Evolutionary conservation across 140 eudicot species (phyloP).

Genomic region (Ambrosia hybrid): DNA sequence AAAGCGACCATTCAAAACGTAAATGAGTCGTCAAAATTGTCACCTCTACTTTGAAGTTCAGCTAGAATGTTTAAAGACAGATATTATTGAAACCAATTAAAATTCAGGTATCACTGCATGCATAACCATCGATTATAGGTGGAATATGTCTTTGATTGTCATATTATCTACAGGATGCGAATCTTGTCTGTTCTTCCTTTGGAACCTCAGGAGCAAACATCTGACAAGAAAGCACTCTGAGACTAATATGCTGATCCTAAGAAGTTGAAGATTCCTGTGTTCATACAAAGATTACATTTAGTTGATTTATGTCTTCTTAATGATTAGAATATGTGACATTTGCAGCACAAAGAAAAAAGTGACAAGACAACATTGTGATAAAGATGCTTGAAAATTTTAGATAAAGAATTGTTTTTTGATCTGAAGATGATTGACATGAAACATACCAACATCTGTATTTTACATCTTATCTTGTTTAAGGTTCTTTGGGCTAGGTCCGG

Average conservation of each 20-base stretch:
- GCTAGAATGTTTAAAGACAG: background rate
- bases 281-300: conserved; percentile 23
- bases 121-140: background rate
- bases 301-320: background rate
- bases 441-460: conserved; percentile 1
- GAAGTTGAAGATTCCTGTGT: background rate
- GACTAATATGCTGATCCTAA: conserved; percentile 5
- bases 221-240: conserved; percentile 52
- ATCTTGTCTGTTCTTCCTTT: conserved; percentile 64
- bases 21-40: background rate
- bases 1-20: background rate
- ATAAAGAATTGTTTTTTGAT: conserved; percentile 7
- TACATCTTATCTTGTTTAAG: background rate
- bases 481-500: no score
- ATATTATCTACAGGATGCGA: conserved; percentile 50
- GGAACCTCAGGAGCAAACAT: conserved; percentile 37
- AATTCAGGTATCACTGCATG: no score
- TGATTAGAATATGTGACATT: background rate
- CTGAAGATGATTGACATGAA: background rate
- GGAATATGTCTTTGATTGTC: background rate
- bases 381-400: conserved; percentile 16
- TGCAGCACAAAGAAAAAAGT: conserved; percentile 1
- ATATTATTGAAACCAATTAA: no score
- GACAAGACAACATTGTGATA: conserved; percentile 17
- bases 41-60: background rate